A percentile compares a stretch with the other conserved stretches of the same genome.
These are phyloP conservation scores for Aspergillus thermomutatus DNA, from an alignment of 2,329 filamentous ascomycete species.

Conservation along the genomic window DNA sequence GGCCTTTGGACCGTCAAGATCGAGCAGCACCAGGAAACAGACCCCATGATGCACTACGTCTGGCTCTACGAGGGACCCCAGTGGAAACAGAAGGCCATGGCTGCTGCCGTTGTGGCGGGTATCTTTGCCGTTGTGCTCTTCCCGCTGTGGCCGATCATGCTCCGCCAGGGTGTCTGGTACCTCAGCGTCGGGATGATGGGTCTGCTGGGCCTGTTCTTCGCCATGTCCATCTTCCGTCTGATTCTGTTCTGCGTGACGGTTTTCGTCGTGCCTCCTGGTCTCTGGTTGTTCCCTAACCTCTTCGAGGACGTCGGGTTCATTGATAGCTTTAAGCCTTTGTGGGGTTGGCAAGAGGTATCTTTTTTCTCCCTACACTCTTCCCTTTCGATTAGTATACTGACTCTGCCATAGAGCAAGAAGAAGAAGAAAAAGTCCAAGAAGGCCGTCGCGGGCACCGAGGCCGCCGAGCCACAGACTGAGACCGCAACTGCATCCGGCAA, in stretches of 20 bases:
- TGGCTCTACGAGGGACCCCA: constrained; percentile 96
- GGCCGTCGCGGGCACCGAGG: constrained; percentile 5
- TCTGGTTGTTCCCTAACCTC: constrained; percentile 98
- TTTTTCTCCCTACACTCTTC: neutral
- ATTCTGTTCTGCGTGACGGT: constrained; percentile 93
- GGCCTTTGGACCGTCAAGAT: constrained; percentile 95
- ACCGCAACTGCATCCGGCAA: neutral
- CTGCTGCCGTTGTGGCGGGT: constrained; percentile 71
- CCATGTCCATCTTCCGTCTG: constrained; percentile 94
- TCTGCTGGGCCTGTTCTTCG: constrained; percentile 88
- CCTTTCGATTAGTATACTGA: constrained; percentile 5
- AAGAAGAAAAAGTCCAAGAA: constrained; percentile 39
- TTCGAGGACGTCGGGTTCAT: constrained; percentile 99
- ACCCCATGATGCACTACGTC: constrained; percentile 74
- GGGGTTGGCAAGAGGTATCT: constrained; percentile 94
- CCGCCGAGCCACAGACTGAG: constrained; percentile 6
- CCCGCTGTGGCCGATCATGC: constrained; percentile 87
- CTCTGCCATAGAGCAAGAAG: constrained; percentile 33
- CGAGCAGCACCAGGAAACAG: constrained; percentile 84
- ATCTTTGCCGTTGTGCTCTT: constrained; percentile 93
- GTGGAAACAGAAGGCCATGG: constrained; percentile 90
- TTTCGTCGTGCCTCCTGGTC: constrained; percentile 75
- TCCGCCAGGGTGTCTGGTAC: constrained; percentile 95
- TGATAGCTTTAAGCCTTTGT: constrained; percentile 91
- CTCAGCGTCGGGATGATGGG: constrained; percentile 90